phyloP scores from a whole-genome alignment of 768 basidiomycete species.

The Mycena amicta region DNA sequence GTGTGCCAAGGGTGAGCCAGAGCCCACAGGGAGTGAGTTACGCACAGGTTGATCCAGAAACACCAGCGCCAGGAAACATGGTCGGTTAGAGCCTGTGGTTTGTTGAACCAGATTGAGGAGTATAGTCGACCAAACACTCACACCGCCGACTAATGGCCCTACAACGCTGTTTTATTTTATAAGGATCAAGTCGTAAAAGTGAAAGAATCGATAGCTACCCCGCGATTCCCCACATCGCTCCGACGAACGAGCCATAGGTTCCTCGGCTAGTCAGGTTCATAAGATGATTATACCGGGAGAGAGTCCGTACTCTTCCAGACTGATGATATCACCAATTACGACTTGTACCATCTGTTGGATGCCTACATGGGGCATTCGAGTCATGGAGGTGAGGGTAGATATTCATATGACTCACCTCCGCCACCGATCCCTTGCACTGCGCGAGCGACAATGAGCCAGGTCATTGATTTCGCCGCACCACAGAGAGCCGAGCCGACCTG shows the following conservation, averaged over 20 bases:
- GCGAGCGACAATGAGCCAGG: slow-evolving; percentile 75
- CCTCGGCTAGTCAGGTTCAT: slow-evolving; percentile 55
- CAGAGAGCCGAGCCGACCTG: slow-evolving; percentile 81
- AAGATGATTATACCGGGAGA: too few species aligned
- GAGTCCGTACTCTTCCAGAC: slow-evolving; percentile 65
- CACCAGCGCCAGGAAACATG: slow-evolving; percentile 85
- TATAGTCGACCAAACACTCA: too few species aligned
- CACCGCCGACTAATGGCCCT: slow-evolving; percentile 84
- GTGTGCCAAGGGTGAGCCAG: not conserved
- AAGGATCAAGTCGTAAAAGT: not conserved
- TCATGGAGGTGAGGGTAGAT: not conserved
- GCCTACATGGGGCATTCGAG: not conserved
- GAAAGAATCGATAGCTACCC: slow-evolving; percentile 26
- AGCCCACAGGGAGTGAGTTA: not conserved
- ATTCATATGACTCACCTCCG: slow-evolving; percentile 53
- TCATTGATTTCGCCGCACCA: slow-evolving; percentile 78
- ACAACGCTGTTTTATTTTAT: slow-evolving; percentile 49
- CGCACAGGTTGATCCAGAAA: slow-evolving; percentile 77
- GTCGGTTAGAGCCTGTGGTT: slow-evolving; percentile 70
- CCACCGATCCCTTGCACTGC: slow-evolving; percentile 85
- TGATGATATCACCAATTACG: slow-evolving; percentile 80
- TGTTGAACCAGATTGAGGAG: too few species aligned
- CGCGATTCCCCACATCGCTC: slow-evolving; percentile 78
- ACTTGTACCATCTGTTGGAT: slow-evolving; percentile 52
- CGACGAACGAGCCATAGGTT: slow-evolving; percentile 72